Base-by-base conservation (phyloP, 371 early-diverging fungal genomes). In the Mortierella sp. region DNA sequence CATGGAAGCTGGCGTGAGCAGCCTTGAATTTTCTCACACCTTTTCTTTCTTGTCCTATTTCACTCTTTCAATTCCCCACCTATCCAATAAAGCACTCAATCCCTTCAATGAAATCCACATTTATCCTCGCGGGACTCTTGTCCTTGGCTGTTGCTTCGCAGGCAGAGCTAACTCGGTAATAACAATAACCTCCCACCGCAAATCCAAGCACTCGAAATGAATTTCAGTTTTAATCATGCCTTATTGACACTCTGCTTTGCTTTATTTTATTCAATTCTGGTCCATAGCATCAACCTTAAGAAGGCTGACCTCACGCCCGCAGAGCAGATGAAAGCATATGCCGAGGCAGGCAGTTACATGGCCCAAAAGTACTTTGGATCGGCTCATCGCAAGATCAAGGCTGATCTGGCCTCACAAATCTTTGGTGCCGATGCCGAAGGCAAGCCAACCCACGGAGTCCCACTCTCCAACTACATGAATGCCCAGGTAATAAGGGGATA, bases 381-480 rank as follows among this genome's bases (percentile, higher is more conserved):
- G 18, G 69, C 77, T 39, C 43, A 61, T 16, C 85, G 84, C 54
- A 81, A 85, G 45, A 59, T 77, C 18, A 76, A 84, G 60, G 30
- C 67, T 18, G 74, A 78, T 16, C 85, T 87, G 62, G 85, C 83
- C 39, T 78, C 83, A 49, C 87, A 89, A 63, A 73, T 86, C 51
- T 83, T 88, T 60, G 83, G 86, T 49, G 37, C 73, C 0, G 87
- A 91, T 72, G 75, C 84, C 20, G 86, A 88, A 43, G 93, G 92
- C 67, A 84, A 84, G 18, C 88, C 87, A 20, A 75, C 90, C 18
- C 94, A 94, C 79, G 94, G 94, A 57, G 93, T 97, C 16, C 96
- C 98, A 28, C 88, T 96, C 32, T 91, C 94, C 64, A 95, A 98
- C 90, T 98, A 93, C 77, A 92, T 96, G 95, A 97, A 99, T 83